Evolutionary conservation across 2,329 filamentous ascomycete genomes (phyloP).

Genomic region (Colletotrichum sidae): DNA sequence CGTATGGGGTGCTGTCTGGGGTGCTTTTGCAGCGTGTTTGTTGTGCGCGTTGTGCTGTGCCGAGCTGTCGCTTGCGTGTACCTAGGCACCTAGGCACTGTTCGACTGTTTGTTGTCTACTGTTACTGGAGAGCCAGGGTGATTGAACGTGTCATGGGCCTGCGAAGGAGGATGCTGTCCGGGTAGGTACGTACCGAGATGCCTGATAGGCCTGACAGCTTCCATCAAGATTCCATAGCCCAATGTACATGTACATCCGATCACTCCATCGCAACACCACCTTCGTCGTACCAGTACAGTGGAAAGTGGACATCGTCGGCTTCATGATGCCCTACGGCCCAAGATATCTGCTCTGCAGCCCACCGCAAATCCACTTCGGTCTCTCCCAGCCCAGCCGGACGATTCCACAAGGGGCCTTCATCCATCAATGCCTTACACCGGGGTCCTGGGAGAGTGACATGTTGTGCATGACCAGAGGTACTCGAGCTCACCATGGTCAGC

Average conservation of each 20-base stretch:
- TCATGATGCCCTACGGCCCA: background rate
- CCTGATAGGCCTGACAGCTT: slow-evolving; percentile 13
- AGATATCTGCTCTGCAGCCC: slow-evolving; percentile 26
- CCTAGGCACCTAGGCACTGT: no score
- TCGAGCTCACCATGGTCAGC: background rate
- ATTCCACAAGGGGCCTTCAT: slow-evolving; percentile 13
- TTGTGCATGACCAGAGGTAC: background rate
- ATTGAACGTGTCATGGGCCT: background rate
- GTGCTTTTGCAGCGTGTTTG: background rate
- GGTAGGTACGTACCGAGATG: no score
- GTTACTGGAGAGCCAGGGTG: no score
- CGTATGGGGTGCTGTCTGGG: background rate
- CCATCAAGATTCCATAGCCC: slow-evolving; percentile 27
- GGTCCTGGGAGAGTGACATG: background rate
- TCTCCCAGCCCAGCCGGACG: slow-evolving; percentile 2
- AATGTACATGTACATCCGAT: slow-evolving; percentile 9
- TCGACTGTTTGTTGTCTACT: no score
- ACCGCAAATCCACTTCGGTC: slow-evolving; percentile 15
- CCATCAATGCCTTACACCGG: slow-evolving; percentile 25
- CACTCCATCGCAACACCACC: background rate
- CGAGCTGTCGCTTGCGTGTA: background rate
- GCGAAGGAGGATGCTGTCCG: background rate
- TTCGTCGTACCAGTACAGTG: background rate
- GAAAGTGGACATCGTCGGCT: background rate
- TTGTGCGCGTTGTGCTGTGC: slow-evolving; percentile 8